Base-by-base conservation (phyloP, 2,329 filamentous ascomycete genomes). In the Ascochyta lentis region DNA sequence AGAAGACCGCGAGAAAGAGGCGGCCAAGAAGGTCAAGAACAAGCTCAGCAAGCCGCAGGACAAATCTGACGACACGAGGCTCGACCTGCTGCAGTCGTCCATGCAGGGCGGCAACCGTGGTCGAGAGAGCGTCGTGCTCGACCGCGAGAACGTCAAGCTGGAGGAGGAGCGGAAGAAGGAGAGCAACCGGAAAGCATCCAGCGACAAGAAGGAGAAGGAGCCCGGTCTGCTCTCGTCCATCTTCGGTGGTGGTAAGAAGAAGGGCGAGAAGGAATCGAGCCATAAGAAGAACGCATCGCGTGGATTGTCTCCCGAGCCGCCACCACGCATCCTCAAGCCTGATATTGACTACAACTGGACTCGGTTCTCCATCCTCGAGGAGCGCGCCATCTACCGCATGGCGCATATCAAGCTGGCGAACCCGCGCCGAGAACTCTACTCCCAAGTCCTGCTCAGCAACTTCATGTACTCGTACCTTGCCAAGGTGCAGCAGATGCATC, bases 401-500 rank as follows among this genome's bases (percentile, higher is more conserved):
- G 95, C 95, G 16, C 95, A 99, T 74, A 96, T 98, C 78, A 99
- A 99, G 77, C 86, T 99, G 58, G 95, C 95, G n/a, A 98, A 99
- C 72, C 95, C 95, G 34, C 88, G 94, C 40, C 89, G 95, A 52
- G 90, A 94, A 37, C 79, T 99, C 47, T 89, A 96, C 71, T 97
- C 94, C 57, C 95, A 99, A 76, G 95, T 99, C 22, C 82, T 99
- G 56, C 84, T 99, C 64, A 97, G 93, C 78, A 99, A 99, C 76
- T 99, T 99, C 77, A 99, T 99, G 95, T 99, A 99, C 79, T 95
- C 92, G 54, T 99, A 99, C 75, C 84, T 99, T 62, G 95, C 95
- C 59, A 99, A 98, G 76, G 95, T 99, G 41, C 95, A 99, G 78
- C 92, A 96, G 69, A 97, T 97, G 91, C 95, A 99, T 75, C 95